These are phyloP conservation scores for Podila horticola DNA, from an alignment of 192 early-diverging fungal species.

Conservation along the genomic window DNA sequence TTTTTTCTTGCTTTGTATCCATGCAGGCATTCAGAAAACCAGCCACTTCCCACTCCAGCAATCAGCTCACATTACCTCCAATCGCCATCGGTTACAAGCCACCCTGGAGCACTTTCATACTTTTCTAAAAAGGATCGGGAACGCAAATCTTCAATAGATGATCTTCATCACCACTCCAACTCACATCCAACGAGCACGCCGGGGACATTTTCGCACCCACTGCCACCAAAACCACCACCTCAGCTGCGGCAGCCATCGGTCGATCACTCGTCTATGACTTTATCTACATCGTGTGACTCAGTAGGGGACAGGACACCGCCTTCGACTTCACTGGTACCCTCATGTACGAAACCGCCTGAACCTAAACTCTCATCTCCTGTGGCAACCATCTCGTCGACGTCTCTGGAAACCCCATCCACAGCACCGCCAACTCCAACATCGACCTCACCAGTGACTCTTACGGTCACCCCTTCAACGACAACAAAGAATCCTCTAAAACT, in stretches of 20 bases:
- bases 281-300: constrained; percentile 4
- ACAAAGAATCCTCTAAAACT: constrained; percentile 31
- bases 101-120: constrained; percentile 35
- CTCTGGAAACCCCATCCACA: constrained; percentile 1
- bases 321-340: neutral
- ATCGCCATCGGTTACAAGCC: constrained; percentile 31
- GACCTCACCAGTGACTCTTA: neutral
- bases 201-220: constrained; percentile 34
- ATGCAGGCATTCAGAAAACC: constrained; percentile 12
- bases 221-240: constrained; percentile 42
- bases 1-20: neutral
- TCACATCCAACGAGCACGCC: neutral
- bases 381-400: neutral
- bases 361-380: neutral
- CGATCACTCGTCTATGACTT: constrained; percentile 9
- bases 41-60: constrained; percentile 23
- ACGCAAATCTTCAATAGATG: constrained; percentile 40
- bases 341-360: neutral
- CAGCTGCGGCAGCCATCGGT: constrained; percentile 22
- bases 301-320: neutral
- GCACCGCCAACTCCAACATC: neutral
- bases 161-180: constrained; percentile 15
- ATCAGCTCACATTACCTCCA: constrained; percentile 40
- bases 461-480: neutral
- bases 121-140: constrained; percentile 46